Conservation (phyloP, 257 asterid species). For the Solanum appendiculatum region DNA sequence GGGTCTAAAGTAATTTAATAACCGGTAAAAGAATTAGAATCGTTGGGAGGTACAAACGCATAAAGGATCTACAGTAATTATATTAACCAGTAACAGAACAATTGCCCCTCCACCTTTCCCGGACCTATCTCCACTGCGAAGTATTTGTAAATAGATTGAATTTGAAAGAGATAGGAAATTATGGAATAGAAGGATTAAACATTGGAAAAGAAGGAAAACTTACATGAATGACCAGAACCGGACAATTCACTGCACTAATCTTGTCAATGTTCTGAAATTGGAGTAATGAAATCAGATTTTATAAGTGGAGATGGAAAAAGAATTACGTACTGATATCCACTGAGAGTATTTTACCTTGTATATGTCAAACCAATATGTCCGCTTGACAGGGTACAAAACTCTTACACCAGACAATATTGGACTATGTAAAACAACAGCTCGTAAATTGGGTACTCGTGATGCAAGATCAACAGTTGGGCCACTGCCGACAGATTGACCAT, state of each 20-base stretch:
- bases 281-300: background rate
- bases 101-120: background rate
- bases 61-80: background rate
- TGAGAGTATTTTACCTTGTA: conserved; percentile 55
- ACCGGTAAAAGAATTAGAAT: background rate
- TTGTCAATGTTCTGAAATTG: conserved; percentile 89
- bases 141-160: background rate
- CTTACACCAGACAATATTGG: conserved; percentile 94
- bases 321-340: background rate
- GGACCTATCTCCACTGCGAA: background rate
- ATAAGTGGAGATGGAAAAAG: background rate
- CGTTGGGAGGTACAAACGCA: background rate
- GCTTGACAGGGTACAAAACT: conserved; percentile 90
- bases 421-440: conserved; percentile 96
- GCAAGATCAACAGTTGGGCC: conserved; percentile 98
- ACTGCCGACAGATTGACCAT: conserved; percentile 98
- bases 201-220: conserved; percentile 21
- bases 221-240: conserved; percentile 96
- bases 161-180: background rate
- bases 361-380: conserved; percentile 95
- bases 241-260: conserved; percentile 73
- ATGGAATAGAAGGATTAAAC: background rate
- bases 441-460: conserved; percentile 69
- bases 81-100: background rate
- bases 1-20: background rate